phyloP scores from a whole-genome alignment of 371 early-diverging fungal species.

The Mucor sp. region DNA sequence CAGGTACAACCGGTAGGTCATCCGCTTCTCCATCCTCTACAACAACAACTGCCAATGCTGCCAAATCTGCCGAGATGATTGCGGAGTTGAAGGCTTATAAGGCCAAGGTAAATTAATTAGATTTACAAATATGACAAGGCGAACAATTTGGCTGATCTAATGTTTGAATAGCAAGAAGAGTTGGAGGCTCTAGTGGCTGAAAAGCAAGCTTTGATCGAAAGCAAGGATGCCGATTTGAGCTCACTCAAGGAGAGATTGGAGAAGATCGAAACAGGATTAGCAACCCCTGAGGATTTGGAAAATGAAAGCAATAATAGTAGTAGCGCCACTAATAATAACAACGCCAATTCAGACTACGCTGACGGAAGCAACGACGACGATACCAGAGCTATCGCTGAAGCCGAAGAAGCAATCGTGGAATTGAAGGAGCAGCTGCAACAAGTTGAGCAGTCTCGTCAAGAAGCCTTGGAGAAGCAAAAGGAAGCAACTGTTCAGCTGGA shows the following conservation, averaged over 20 bases:
- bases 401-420: constrained; percentile 11
- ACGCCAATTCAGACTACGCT: neutral
- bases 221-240: constrained; percentile 21
- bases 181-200: constrained; percentile 21
- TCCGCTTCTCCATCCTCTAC: constrained; percentile 15
- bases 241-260: constrained; percentile 18
- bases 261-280: constrained; percentile 23
- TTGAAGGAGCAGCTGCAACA: constrained; percentile 10
- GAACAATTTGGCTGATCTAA: neutral
- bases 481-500: constrained; percentile 11
- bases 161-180: constrained; percentile 18
- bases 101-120: constrained; percentile 24
- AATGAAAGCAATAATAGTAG: neutral
- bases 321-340: neutral
- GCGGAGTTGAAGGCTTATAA: constrained; percentile 28
- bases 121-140: neutral
- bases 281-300: constrained; percentile 24
- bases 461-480: constrained; percentile 13
- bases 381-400: neutral
- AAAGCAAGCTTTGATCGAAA: constrained; percentile 21
- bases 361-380: neutral
- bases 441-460: constrained; percentile 12
- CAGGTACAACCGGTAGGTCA: constrained; percentile 7
- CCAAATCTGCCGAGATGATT: constrained; percentile 23
- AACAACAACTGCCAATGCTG: constrained; percentile 3